phyloP scores from a whole-genome alignment of 2,329 filamentous ascomycete genomes.

The Sphaerulina musiva region DNA sequence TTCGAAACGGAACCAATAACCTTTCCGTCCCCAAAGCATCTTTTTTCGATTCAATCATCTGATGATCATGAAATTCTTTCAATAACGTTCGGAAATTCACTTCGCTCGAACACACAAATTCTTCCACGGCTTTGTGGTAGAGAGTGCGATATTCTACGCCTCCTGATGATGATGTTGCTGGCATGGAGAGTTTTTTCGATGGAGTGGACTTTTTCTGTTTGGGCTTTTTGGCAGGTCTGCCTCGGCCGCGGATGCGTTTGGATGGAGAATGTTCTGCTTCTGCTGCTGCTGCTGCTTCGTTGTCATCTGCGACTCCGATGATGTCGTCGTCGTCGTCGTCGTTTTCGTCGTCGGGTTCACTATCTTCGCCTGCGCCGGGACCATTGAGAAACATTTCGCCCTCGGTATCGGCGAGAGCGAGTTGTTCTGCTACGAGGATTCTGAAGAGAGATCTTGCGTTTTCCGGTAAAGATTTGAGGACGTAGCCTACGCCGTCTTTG shows the following conservation, averaged over 20 bases:
- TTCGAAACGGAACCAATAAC: slow-evolving; percentile 74
- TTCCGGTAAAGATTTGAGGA: slow-evolving; percentile 81
- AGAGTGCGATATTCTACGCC: slow-evolving; percentile 85
- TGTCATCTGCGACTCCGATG: slow-evolving; percentile 21
- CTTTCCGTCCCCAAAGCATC: slow-evolving; percentile 80
- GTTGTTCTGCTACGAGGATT: slow-evolving; percentile 75
- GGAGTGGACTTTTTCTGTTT: slow-evolving; percentile 4
- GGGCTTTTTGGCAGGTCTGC: slow-evolving; percentile 17
- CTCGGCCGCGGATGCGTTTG: slow-evolving; percentile 22
- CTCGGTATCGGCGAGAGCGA: slow-evolving; percentile 52
- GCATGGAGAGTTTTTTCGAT: slow-evolving; percentile 10
- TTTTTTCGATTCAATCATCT: slow-evolving; percentile 87
- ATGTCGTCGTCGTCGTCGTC: slow-evolving; percentile 13
- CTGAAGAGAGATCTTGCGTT: slow-evolving; percentile 85
- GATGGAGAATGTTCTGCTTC: slow-evolving; percentile 25
- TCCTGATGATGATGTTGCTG: slow-evolving; percentile 38
- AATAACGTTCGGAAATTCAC: slow-evolving; percentile 89
- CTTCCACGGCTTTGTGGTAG: slow-evolving; percentile 92
- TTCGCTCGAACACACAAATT: slow-evolving; percentile 94
- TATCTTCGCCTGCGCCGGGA: slow-evolving; percentile 30
- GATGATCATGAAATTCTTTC: slow-evolving; percentile 97
- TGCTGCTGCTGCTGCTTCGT: slow-evolving; percentile 29
- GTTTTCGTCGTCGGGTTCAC: slow-evolving; percentile 17
- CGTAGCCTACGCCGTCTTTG: slow-evolving; percentile 85
- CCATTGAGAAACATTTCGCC: slow-evolving; percentile 44